Base-by-base conservation (phyloP, 192 early-diverging fungal genomes). In the Dispira simplex region DNA sequence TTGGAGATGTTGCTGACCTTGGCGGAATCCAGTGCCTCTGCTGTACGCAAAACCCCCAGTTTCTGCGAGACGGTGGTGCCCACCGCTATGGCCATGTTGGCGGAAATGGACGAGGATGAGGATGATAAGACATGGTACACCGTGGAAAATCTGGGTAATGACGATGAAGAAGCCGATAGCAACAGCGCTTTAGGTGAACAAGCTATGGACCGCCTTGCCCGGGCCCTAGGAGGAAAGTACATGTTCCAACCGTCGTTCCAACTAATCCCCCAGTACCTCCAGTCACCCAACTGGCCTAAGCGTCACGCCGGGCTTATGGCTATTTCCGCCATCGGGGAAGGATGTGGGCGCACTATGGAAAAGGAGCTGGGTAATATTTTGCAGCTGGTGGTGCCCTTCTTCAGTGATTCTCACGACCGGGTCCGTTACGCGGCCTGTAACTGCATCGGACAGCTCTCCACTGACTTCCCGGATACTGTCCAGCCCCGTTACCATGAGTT, bases 361-460 rank as follows among this genome's bases (percentile, higher is more conserved):
- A 79, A 81, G 44, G 91, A 96, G 64, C 85, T 99, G 44, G 79
- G 75, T 62, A 84, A 87, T 62, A 87, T 99, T 46, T 77, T 95
- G 44, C 73, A 85, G 71, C 75, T 98, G 68, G 76, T 99, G 39
- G 67, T 86, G 12, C 87, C 89, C 46, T 84, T 80, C 68, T 78
- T 93, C 67, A 74, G 85, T 32, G 94, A 99, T 72, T 79, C 90
- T 8, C 90, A 98, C 68, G 85, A 93, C 32, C 86, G 97, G 62
- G 97, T 99, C 25, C 90, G 94, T 55, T 91, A 94, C 73, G 94
- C 97, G 51, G 88, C 90, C 47, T 96, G 93, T 76, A 96, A 96
- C 74, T 87, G 90, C 63, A 74, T 97, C 20, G 97, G 97, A 14
- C 97, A 99, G 75, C 90, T 99, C 89, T 87, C 88, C 54, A 97